Base-by-base conservation (phyloP, 2,329 filamentous ascomycete species). In the Grosmannia serpens region DNA sequence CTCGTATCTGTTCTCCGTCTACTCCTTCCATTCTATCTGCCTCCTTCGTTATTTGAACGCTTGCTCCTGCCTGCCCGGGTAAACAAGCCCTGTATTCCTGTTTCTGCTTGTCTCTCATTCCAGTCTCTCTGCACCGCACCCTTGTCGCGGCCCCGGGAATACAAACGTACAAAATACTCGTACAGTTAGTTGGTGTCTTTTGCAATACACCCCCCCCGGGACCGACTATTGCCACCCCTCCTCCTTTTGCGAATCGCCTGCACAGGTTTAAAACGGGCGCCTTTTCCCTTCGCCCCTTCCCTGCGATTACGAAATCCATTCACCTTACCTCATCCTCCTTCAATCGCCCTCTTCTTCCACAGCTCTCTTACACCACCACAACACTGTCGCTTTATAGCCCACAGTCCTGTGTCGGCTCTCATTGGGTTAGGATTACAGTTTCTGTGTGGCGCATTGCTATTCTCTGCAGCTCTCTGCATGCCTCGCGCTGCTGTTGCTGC, bases 261-360 rank as follows among this genome's bases (percentile, higher is more conserved):
- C 51, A 29, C 55, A 54, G 55, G 27, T 58, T 62, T 61, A 64
- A 63, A 62, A 62, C 55, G 55, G 56, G 51, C 59, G 35, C 53
- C 55, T 35, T 24, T 53, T 55, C 57, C 59, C 53, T 53, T 31
- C 41, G 46, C 57, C 44, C 57, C 52, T 53, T 54, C 38, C 24
- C 49, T 47, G 52, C 61, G 61, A 62, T 64, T 64, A 64, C 60
- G 61, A 64, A 64, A 64, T 62, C 62, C 52, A 50, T 20, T 44
- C 54, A 54, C 58, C 61, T 64, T 63, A 63, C 62, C 60, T 63
- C 61, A 64, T 64, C 57, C 58, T 64, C 31, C 33, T 52, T 38
- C 57, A 38, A 50, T 52, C 51, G 33, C 33, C 31, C 33, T 41
- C 46, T 55, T 51, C 49, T 51, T n/a, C 20, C 38, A 31, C 35